Base-by-base conservation (phyloP, 23 red algal species). In the Gracilaria gracilis region DNA sequence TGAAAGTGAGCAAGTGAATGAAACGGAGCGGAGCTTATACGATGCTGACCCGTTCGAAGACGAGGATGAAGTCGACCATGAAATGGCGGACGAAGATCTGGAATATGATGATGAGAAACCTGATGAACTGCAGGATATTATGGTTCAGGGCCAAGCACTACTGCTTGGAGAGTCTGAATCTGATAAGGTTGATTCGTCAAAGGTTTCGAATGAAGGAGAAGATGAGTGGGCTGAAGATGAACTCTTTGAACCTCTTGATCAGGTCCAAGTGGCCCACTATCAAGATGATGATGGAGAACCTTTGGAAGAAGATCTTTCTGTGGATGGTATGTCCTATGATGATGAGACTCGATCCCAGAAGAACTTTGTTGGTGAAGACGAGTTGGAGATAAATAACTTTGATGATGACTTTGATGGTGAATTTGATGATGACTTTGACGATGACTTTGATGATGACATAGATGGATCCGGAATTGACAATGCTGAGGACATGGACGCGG, bases 171-270 rank as follows among this genome's bases (percentile, higher is more conserved):
- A 77, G 1, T 46, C 11, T 29, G 72, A 51, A 51, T 77, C 72
- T 49, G 64, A 69, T 2, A 4, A 24, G 25, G 31, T 15, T 37
- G 64, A 69, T 37, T 14, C 6, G 16, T 34, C 20, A 8, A 24
- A 25, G 40, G 11, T 15, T 49, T n/a, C 23, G 21, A n/a, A 25
- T 11, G 39, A 77, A 51, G 46, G 11, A 12, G 21, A 77, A 46
- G 24, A 77, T 0, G 46, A n/a, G 21, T 77, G 39, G 72, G 27
- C 42, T 8, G 72, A 77, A 77, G 72, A 77, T 51, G 72, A 77
- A 51, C 72, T 77, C 21, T 77, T 51, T 28, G 72, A 77, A 32
- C 72, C 72, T 77, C 72, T 77, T 27, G 40, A 77, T 27, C 21
- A 77, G 21, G 38, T 14, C 27, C 13, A 38, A 32, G 33, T 37